Evolutionary conservation across 441 rosid species (phyloP).

Genomic region (Pelargonium fulgidum): DNA sequence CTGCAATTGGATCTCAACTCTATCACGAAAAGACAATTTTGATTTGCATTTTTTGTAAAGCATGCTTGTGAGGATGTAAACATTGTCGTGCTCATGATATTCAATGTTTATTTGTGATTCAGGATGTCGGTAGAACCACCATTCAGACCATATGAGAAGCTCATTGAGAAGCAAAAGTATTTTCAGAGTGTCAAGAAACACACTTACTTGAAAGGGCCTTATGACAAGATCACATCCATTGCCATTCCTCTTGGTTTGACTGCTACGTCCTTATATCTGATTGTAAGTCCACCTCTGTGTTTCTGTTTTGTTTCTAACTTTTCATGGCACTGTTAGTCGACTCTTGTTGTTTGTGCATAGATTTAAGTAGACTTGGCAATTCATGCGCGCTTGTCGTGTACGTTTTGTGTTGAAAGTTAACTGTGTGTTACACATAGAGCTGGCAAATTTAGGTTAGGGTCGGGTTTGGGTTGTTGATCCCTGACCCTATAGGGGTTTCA

Average conservation of each 20-base stretch:
- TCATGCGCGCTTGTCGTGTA: background rate
- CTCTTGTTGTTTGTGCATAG: too few species aligned
- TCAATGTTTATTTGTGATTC: conserved; percentile 15
- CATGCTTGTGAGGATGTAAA: background rate
- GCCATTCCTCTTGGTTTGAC: conserved; percentile 73
- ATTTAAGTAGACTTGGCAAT: too few species aligned
- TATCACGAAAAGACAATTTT: too few species aligned
- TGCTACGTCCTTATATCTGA: conserved; percentile 43
- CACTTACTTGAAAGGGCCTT: conserved; percentile 70
- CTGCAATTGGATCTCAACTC: too few species aligned
- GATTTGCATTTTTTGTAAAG: background rate
- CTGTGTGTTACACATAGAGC: too few species aligned
- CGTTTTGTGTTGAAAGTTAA: background rate
- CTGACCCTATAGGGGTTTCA: too few species aligned
- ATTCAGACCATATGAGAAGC: conserved; percentile 73
- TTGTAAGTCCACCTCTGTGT: conserved; percentile 43
- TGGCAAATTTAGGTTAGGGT: too few species aligned
- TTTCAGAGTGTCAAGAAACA: conserved; percentile 62
- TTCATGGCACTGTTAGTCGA: background rate
- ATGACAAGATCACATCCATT: conserved; percentile 68
- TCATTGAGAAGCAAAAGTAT: conserved; percentile 58
- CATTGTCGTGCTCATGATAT: background rate
- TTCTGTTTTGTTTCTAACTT: background rate
- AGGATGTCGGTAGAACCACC: conserved; percentile 52
- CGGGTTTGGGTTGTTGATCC: too few species aligned